Percentiles rank a stretch among this genome's conserved stretches.
Evolutionary conservation across 257 asterid species (phyloP).

Genomic region (Nicotiana knightiana): DNA sequence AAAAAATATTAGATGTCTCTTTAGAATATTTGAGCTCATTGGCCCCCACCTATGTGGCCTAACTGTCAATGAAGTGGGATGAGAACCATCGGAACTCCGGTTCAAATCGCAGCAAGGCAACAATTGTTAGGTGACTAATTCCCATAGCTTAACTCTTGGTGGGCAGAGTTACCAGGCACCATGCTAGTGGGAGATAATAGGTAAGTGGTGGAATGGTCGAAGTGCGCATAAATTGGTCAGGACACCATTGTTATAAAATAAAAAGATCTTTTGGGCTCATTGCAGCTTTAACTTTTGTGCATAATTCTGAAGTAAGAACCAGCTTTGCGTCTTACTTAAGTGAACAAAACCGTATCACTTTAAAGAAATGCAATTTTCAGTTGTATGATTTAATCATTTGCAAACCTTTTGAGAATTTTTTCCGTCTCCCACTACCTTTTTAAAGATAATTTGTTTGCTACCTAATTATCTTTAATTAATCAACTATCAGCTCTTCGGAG

Average conservation of each 20-base stretch:
- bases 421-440: neutral
- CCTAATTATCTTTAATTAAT: slow-evolving; percentile 15
- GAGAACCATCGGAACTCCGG: neutral
- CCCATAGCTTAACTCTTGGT: neutral
- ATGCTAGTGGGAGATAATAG: neutral
- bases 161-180: no score
- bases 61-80: neutral
- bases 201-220: neutral
- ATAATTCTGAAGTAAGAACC: neutral
- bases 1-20: neutral
- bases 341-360: neutral
- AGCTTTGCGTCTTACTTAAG: neutral
- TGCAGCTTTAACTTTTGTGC: neutral
- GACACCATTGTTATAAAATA: neutral
- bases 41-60: neutral
- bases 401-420: neutral
- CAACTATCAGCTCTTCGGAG: slow-evolving; percentile 70
- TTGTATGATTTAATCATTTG: neutral
- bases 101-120: neutral
- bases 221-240: neutral
- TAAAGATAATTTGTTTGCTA: neutral
- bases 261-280: neutral
- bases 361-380: neutral
- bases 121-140: neutral
- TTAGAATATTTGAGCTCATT: neutral